Conservation (phyloP, 2,329 filamentous ascomycete species). For the Fusarium transvaalense region DNA sequence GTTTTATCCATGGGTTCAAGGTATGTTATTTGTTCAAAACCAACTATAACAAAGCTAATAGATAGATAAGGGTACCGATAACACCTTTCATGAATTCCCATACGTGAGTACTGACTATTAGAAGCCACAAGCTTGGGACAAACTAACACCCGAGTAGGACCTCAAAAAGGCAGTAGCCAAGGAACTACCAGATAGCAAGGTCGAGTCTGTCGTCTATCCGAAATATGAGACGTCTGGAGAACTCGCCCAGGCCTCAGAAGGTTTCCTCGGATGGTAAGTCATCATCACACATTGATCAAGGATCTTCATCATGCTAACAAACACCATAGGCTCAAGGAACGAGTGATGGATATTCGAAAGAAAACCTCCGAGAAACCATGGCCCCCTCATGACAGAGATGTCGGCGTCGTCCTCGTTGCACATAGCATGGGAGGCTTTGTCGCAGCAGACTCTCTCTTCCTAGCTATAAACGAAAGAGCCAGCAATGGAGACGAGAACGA, state of each 20-base stretch:
- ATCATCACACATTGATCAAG: not conserved
- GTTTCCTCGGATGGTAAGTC: constrained; percentile 62
- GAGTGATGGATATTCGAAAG: constrained; percentile 82
- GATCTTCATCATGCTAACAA: not conserved
- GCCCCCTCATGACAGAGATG: constrained; percentile 83
- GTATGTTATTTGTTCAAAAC: not conserved
- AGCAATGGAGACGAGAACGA: constrained; percentile 48
- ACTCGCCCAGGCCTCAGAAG: constrained; percentile 62
- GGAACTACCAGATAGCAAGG: constrained; percentile 69
- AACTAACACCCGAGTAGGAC: constrained; percentile 55
- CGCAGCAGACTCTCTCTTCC: constrained; percentile 82
- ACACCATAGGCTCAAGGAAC: constrained; percentile 75
- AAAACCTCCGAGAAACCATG: constrained; percentile 77
- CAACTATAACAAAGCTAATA: not conserved
- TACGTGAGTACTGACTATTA: constrained; percentile 50
- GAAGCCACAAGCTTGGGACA: fast-evolving
- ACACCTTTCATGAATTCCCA: constrained; percentile 77
- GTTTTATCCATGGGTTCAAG: constrained; percentile 83
- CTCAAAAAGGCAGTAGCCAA: constrained; percentile 69
- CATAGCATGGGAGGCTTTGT: constrained; percentile 92
- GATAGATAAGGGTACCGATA: constrained; percentile 69
- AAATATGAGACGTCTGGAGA: constrained; percentile 80
- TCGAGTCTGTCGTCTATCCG: constrained; percentile 75
- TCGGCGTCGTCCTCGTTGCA: constrained; percentile 82
- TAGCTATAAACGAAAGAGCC: constrained; percentile 74